Evolutionary conservation across 768 basidiomycete genomes (phyloP), one percentile per base, ranked within the genome.

Genomic region (Lyophyllum decastes): DNA sequence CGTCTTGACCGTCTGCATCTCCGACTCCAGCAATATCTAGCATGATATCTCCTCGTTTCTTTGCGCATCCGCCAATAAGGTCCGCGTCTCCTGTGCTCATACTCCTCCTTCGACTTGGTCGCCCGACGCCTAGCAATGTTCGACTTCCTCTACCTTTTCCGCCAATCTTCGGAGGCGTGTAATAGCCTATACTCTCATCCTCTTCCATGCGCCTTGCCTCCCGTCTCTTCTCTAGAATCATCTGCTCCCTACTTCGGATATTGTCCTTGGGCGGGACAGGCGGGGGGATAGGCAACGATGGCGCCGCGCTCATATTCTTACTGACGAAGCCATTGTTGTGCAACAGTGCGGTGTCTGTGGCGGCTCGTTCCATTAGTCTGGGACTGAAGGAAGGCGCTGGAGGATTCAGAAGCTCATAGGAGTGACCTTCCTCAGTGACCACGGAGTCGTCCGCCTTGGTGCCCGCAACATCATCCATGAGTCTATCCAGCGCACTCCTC

Each of bases 21-120:
- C 71, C 63, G 61, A 70, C 64, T 55, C 69, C 71, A 30, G 65
- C 61, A 34, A 81, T 64, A 40, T 79, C 77, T 35, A 81, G 68
- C 62, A 81, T 50, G 64, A 67, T 69, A 55, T 75, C 70, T 14
- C 74, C 70, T 55, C 70, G 57, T 60, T 71, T 65, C 63, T 75
- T 69, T 41, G 73, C 70, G 16, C 66, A 64, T 4, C 72, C 71
- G 22, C 69, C 66, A 45, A 79, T 60, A 47, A 78, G 74, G 45
- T 87, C 82, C 2, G 83, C 86, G 68, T 92, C 92, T 9, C 88
- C 86, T 1, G 89, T 92, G 66, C 89, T 93, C 79, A 85, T 83
- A 69, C 89, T 95, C 54, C 89, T 78, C 61, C 90, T 76, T 53
- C 82, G 76, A 54, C 78, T 83, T 11, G 86, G 85, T 40, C 87